These are phyloP conservation scores for Nannochloropsis gaditana DNA, from an alignment of 108 stramenopile species.

Conservation along the genomic window DNA sequence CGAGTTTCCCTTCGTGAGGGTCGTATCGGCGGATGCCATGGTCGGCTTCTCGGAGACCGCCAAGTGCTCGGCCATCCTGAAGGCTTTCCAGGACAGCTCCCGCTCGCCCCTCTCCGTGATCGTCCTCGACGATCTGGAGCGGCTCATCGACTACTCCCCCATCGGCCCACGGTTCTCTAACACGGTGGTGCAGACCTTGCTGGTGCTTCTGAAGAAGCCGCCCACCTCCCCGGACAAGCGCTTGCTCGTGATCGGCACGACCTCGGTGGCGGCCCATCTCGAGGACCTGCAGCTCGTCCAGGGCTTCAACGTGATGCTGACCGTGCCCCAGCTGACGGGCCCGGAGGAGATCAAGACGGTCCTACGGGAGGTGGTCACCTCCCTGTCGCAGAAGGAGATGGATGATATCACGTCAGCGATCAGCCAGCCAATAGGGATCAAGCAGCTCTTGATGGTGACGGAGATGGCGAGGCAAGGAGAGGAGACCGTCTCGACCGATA, in stretches of 20 bases:
- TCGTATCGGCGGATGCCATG: constrained; percentile 94
- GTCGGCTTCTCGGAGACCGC: constrained; percentile 70
- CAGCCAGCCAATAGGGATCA: constrained; percentile 89
- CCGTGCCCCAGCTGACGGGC: constrained; percentile 72
- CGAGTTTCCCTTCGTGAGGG: constrained; percentile 88
- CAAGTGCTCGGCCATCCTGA: constrained; percentile 81
- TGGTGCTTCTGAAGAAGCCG: constrained; percentile 91
- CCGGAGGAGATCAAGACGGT: constrained; percentile 74
- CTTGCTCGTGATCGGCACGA: constrained; percentile 88
- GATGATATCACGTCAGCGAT: constrained; percentile 75
- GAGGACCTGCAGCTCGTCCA: constrained; percentile 82
- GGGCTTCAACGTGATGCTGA: constrained; percentile 79
- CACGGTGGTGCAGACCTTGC: constrained; percentile 87
- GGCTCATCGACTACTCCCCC: constrained; percentile 92
- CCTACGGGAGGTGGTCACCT: constrained; percentile 67
- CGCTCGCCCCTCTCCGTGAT: constrained; percentile 90
- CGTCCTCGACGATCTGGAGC: constrained; percentile 95
- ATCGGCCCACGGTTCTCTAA: constrained; percentile 96
- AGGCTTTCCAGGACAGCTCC: constrained; percentile 93
- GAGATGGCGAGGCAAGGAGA: constrained; percentile 79
- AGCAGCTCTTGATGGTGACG: constrained; percentile 69
- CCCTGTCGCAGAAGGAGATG: constrained; percentile 60
- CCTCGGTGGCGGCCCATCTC: constrained; percentile 71
- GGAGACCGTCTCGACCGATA: constrained; percentile 69
- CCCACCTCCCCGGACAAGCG: constrained; percentile 62